Base-by-base conservation (phyloP, 768 basidiomycete species). In the Grammothele lineata region DNA sequence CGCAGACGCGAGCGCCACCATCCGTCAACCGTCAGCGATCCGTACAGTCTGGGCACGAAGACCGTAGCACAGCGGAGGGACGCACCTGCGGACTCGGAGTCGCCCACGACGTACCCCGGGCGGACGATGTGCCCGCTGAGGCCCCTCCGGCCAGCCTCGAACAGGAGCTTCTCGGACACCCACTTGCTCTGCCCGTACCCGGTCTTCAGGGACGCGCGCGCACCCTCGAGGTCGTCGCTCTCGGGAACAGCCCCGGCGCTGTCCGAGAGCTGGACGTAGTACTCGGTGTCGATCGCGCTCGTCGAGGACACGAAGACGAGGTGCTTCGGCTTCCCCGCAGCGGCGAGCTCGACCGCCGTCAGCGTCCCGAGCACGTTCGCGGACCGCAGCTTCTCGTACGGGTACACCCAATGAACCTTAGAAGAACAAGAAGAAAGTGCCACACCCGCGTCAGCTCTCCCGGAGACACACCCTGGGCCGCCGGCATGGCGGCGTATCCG, bases 171-270 rank as follows among this genome's bases (percentile, higher is more conserved):
- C 67, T 99, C 96, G 1, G 92, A 87, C 0, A 99, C 96, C 96
- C 96, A 99, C 68, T 99, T 99, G 27, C 82, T 85, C 70, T 99
- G 96, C 5, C 95, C 93, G 64, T 99, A 99, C 0, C 96, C 96
- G 0, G 89, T 89, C 64, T 87, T 87, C 42, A 98, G 73, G 1
- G 78, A 71, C 0, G 63, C 64, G 53, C 80, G 76, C 0, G 92
- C 89, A 5, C 87, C 92, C 59, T 95, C 92, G 17, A 98, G 77
- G 56, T 93, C 80, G 58, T 99, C 95, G 42, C 67, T 71, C 62
- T 99, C 96, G 1, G 88, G 83, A 25, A 99, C 74, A 37, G 94
- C 95, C 15, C 74, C 74, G 26, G 71, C 73, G 12, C 67, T 59
- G 51, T 96, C 92, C 0, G 93, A 89, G 33, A 96, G 75, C 40